Percentiles rank a stretch among this genome's conserved stretches.
Conservation (phyloP, 106 monocot genomes). For the Dioscorea alata region DNA sequence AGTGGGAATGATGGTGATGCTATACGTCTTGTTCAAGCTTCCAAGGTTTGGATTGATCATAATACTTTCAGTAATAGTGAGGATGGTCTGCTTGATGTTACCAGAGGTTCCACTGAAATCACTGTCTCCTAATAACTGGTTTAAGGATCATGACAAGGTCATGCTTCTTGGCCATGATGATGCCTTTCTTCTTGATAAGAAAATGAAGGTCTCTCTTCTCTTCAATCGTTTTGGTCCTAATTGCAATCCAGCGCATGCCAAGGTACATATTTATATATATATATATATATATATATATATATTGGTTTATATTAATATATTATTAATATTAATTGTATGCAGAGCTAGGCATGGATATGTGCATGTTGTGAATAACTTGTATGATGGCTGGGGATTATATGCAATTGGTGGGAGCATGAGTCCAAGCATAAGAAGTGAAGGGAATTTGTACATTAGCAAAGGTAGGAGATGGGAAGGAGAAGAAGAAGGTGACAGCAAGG, state of each 20-base stretch:
- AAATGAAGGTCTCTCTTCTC: conserved; percentile 48
- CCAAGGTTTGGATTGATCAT: conserved; percentile 45
- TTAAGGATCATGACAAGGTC: conserved; percentile 64
- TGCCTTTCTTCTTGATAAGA: conserved; percentile 28
- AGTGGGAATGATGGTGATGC: conserved; percentile 29
- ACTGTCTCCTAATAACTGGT: conserved; percentile 50
- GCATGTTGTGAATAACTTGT: conserved; percentile 38
- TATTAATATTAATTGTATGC: background rate
- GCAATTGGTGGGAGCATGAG: conserved; percentile 46
- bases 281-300: background rate
- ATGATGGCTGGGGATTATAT: conserved; percentile 38
- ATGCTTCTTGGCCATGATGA: conserved; percentile 79
- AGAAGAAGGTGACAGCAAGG: conserved; percentile 31
- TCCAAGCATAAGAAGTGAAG: conserved; percentile 29
- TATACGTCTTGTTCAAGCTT: conserved; percentile 23
- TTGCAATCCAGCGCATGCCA: conserved; percentile 67
- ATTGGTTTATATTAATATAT: background rate
- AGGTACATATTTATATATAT: conserved; percentile 16
- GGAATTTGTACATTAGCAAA: conserved; percentile 23
- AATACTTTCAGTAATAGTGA: conserved; percentile 31
- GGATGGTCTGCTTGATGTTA: conserved; percentile 46
- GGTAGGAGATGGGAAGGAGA: background rate
- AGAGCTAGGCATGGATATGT: conserved; percentile 39
- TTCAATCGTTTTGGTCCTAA: conserved; percentile 70
- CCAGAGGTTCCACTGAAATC: conserved; percentile 23